phyloP scores from a whole-genome alignment of 306 rosid species.

The Casuarina cunninghamiana region DNA sequence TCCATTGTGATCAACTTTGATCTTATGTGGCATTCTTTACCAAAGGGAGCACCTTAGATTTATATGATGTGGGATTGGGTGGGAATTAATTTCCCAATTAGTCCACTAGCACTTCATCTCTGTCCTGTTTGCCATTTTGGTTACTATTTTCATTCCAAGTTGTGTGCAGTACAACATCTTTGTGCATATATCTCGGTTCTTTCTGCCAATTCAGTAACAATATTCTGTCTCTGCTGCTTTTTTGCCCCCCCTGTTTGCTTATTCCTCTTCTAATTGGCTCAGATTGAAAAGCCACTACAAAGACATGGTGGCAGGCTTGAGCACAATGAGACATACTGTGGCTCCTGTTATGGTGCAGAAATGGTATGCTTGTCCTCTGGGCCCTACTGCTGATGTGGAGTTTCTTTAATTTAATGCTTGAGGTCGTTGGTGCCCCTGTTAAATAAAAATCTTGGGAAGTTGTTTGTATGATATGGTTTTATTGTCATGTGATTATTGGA shows the following conservation, averaged over 20 bases:
- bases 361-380: constrained; percentile 48
- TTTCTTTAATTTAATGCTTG: neutral
- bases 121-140: neutral
- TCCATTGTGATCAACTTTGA: neutral
- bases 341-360: constrained; percentile 97
- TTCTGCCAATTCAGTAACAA: neutral
- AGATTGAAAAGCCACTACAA: constrained; percentile 96
- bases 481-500: neutral
- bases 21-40: neutral
- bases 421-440: neutral
- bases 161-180: neutral
- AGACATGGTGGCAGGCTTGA: constrained; percentile 98
- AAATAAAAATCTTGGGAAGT: constrained; percentile 6
- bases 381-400: neutral
- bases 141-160: neutral
- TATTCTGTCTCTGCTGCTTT: constrained; percentile 7
- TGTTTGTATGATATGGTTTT: constrained; percentile 18
- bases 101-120: neutral
- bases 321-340: constrained; percentile 98
- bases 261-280: constrained; percentile 30
- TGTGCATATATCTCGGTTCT: neutral
- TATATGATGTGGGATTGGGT: neutral
- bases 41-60: neutral
- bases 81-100: neutral
- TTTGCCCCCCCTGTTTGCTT: constrained; percentile 18